Percentiles rank a stretch among this genome's conserved stretches.
Evolutionary conservation across 1,284 basidiomycete genomes (phyloP).

Genomic region (Schizopora paradoxa): DNA sequence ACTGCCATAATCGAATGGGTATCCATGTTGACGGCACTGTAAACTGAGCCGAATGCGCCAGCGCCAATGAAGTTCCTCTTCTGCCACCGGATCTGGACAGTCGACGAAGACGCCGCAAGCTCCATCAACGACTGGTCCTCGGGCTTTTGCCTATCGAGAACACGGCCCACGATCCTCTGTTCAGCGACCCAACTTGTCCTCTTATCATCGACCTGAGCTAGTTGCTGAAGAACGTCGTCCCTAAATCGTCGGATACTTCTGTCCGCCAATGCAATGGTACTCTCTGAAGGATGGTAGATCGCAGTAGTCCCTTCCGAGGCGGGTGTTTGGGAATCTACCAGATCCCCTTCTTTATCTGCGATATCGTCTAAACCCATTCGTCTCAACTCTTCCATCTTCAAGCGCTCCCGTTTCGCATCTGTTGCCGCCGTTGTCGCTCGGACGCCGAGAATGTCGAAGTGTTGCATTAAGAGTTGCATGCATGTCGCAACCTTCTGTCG

Average conservation of each 20-base stretch:
- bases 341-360: constrained; percentile 47
- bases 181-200: constrained; percentile 60
- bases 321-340: constrained; percentile 30
- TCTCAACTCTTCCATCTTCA: constrained; percentile 71
- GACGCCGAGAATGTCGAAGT: constrained; percentile 97
- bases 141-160: constrained; percentile 85
- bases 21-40: constrained; percentile 95
- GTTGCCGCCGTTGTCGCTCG: constrained; percentile 55
- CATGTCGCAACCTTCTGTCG: constrained; percentile 92
- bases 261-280: constrained; percentile 40
- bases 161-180: constrained; percentile 78
- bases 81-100: constrained; percentile 97
- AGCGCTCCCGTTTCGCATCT: constrained; percentile 87
- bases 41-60: constrained; percentile 97
- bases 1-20: constrained; percentile 98
- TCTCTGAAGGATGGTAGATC: no score
- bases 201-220: constrained; percentile 59
- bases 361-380: constrained; percentile 49
- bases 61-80: constrained; percentile 97
- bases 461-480: constrained; percentile 93
- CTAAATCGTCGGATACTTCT: constrained; percentile 66
- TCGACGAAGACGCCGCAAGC: constrained; percentile 88
- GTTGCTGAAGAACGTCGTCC: constrained; percentile 57
- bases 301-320: constrained; percentile 32
- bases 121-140: constrained; percentile 91